These are phyloP conservation scores for Podospora sp. DNA, from an alignment of 495 filamentous ascomycete genomes.

Conservation along the genomic window DNA sequence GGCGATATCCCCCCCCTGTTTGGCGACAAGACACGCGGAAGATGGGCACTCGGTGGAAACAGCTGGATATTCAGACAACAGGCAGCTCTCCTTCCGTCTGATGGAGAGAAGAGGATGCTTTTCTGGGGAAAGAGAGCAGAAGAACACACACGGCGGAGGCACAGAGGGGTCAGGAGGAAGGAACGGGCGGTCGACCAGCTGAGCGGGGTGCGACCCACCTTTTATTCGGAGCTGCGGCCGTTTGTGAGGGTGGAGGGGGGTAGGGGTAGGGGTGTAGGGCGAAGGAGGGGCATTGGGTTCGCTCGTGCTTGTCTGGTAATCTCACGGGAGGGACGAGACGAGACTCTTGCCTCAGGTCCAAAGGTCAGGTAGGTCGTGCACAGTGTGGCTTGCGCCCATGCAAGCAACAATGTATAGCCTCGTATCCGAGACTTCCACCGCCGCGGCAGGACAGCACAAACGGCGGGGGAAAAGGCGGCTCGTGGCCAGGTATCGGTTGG, in stretches of 20 bases:
- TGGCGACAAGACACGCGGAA: background rate
- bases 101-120: background rate
- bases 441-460: background rate
- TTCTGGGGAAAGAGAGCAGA: constrained; percentile 10
- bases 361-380: constrained; percentile 5
- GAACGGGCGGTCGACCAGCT: constrained; percentile 33
- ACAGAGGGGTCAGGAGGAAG: constrained; percentile 40
- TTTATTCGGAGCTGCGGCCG: constrained; percentile 34
- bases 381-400: constrained; percentile 10
- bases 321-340: constrained; percentile 10
- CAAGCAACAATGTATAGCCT: background rate
- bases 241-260: constrained; percentile 7
- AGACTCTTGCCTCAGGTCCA: constrained; percentile 11
- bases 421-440: background rate
- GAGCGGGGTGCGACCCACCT: constrained; percentile 42
- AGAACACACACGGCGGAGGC: constrained; percentile 17
- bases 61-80: background rate
- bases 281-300: constrained; percentile 26
- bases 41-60: background rate
- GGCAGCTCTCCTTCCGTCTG: background rate
- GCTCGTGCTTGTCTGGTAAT: constrained; percentile 10
- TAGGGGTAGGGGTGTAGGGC: constrained; percentile 22
- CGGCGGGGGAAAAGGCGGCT: constrained; percentile 3
- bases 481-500: constrained; percentile 15
- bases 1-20: background rate